Conservation (phyloP, 306 rosid species). For the Senna tora region DNA sequence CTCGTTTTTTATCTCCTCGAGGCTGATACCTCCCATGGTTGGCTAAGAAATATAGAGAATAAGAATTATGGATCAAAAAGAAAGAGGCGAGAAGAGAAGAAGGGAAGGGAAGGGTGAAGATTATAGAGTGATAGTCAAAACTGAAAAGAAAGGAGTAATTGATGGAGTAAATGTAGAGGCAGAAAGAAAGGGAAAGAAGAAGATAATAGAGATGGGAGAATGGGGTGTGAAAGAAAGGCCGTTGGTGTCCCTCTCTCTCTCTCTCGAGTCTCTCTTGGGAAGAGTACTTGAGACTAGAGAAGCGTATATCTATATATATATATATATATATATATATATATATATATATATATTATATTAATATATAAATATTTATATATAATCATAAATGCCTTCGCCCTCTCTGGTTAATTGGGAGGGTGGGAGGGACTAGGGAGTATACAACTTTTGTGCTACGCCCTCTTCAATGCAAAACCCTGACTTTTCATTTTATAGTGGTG, state of each 20-base stretch:
- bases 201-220: neutral
- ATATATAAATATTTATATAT: too few species aligned
- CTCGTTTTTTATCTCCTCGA: conserved; percentile 90
- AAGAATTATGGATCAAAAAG: neutral
- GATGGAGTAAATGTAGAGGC: neutral
- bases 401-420: neutral
- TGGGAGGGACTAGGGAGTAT: too few species aligned
- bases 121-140: neutral
- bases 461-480: neutral
- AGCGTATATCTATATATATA: neutral
- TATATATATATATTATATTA: too few species aligned
- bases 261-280: neutral
- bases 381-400: too few species aligned
- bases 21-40: conserved; percentile 73
- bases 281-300: neutral
- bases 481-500: neutral
- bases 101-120: neutral
- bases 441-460: neutral
- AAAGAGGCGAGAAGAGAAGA: neutral
- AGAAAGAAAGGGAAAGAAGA: neutral
- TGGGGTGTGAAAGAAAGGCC: neutral
- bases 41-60: neutral
- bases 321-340: too few species aligned
- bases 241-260: neutral
- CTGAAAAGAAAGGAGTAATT: neutral